Conservation (phyloP, 495 filamentous ascomycete genomes). For the Amniculicola lignicola region DNA sequence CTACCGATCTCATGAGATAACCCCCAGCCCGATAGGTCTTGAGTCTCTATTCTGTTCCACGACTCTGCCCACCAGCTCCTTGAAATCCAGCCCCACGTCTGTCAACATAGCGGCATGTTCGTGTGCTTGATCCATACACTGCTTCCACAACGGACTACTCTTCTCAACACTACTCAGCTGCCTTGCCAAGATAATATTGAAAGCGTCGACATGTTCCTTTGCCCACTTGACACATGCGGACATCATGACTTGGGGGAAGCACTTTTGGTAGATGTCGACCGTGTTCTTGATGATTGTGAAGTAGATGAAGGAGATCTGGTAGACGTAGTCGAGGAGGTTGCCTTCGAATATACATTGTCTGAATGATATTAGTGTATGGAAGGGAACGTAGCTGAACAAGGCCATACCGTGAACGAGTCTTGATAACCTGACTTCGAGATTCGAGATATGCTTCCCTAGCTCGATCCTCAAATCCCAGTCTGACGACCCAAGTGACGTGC, state of each 20-base stretch:
- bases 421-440: constrained; percentile 69
- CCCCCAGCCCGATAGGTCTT: constrained; percentile 24
- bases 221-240: constrained; percentile 95
- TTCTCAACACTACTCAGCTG: constrained; percentile 79
- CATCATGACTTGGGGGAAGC: constrained; percentile 81
- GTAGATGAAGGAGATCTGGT: constrained; percentile 92
- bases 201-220: constrained; percentile 84
- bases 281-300: constrained; percentile 93
- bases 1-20: too few species aligned
- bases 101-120: constrained; percentile 74
- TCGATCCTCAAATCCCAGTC: constrained; percentile 84
- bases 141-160: constrained; percentile 65
- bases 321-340: constrained; percentile 85
- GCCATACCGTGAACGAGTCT: constrained; percentile 71
- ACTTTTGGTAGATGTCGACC: constrained; percentile 79
- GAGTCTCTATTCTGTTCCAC: constrained; percentile 1
- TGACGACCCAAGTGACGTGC: constrained; percentile 76
- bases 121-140: constrained; percentile 78
- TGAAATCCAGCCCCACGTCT: constrained; percentile 89
- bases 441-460: constrained; percentile 83
- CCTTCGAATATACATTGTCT: constrained; percentile 94
- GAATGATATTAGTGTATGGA: constrained; percentile 39
- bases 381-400: background rate
- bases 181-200: constrained; percentile 75
- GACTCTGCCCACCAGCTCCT: constrained; percentile 56